Evolutionary conservation across 805 yeast species (phyloP).

Genomic region (Ogataea wickerhamii): DNA sequence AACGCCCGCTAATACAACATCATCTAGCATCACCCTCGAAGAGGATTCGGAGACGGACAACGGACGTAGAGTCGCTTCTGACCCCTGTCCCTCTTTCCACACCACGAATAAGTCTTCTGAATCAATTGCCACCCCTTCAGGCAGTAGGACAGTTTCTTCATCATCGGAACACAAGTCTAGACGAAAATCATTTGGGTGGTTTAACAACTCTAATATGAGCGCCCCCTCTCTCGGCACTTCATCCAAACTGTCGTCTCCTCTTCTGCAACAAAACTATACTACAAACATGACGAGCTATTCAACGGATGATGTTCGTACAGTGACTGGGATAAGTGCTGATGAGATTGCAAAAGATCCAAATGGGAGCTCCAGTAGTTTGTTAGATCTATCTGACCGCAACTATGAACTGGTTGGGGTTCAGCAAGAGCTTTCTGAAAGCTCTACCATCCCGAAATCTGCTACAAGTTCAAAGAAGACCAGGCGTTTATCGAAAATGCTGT

Average conservation of each 20-base stretch:
- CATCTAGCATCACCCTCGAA: not conserved
- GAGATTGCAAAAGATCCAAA: not conserved
- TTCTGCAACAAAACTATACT: not conserved
- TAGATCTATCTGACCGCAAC: not conserved
- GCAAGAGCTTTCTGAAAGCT: slow-evolving; percentile 2
- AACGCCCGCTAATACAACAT: not conserved
- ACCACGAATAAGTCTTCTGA: not conserved
- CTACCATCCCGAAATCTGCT: slow-evolving; percentile 7
- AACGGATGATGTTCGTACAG: slow-evolving; percentile 6
- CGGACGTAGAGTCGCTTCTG: slow-evolving; percentile 13
- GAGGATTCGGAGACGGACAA: not conserved
- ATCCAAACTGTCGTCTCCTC: not conserved
- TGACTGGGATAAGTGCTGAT: not conserved
- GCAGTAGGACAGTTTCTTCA: not conserved
- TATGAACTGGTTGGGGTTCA: slow-evolving; percentile 8
- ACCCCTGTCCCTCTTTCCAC: slow-evolving; percentile 4
- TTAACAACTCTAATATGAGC: slow-evolving; percentile 19
- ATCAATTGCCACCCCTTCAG: not conserved
- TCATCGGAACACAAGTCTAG: slow-evolving; percentile 1
- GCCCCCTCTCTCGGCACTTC: slow-evolving; percentile 12
- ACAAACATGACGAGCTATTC: slow-evolving; percentile 7
- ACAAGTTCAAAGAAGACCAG: slow-evolving; percentile 15
- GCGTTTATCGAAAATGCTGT: slow-evolving; percentile 23
- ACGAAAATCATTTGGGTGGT: slow-evolving; percentile 26
- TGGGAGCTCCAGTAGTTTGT: not conserved